Evolutionary conservation across 768 basidiomycete genomes (phyloP).

Genomic region (Tylopilus rubrobrunneus): DNA sequence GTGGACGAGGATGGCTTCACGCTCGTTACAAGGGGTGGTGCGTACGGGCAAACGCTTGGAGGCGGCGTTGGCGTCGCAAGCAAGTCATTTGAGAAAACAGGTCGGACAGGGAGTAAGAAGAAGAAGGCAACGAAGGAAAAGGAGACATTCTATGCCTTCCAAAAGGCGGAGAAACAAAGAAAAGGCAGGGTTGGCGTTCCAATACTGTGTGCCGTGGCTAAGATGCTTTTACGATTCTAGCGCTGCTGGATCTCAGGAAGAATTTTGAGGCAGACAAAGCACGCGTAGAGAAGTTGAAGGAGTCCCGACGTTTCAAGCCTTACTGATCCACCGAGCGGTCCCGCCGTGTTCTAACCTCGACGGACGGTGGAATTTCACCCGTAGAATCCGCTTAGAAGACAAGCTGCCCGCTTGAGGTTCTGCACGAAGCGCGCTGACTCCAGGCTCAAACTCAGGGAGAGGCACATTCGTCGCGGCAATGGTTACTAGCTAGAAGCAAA

Average conservation of each 20-base stretch:
- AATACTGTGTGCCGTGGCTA: background rate
- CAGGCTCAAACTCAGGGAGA: background rate
- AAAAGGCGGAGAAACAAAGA: constrained; percentile 85
- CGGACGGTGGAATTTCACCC: no score
- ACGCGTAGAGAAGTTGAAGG: constrained; percentile 44
- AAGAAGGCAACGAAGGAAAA: constrained; percentile 67
- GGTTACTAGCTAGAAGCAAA: background rate
- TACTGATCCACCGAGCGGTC: constrained; percentile 46
- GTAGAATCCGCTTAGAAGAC: no score
- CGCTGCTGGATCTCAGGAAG: constrained; percentile 57
- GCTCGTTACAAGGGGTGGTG: constrained; percentile 87
- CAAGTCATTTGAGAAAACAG: constrained; percentile 48
- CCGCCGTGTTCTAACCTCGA: no score
- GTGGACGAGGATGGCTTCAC: constrained; percentile 96
- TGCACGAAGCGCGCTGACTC: background rate
- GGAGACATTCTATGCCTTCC: constrained; percentile 84
- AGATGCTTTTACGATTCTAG: constrained; percentile 29
- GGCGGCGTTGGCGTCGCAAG: constrained; percentile 67
- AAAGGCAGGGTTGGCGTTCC: constrained; percentile 48
- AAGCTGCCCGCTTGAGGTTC: no score
- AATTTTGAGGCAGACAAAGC: constrained; percentile 89
- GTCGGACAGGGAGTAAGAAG: constrained; percentile 35
- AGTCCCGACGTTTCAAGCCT: constrained; percentile 79
- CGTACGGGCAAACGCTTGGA: constrained; percentile 83
- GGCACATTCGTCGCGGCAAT: background rate